Conservation (phyloP, 805 yeast genomes). For the Yarrowia porcina region DNA sequence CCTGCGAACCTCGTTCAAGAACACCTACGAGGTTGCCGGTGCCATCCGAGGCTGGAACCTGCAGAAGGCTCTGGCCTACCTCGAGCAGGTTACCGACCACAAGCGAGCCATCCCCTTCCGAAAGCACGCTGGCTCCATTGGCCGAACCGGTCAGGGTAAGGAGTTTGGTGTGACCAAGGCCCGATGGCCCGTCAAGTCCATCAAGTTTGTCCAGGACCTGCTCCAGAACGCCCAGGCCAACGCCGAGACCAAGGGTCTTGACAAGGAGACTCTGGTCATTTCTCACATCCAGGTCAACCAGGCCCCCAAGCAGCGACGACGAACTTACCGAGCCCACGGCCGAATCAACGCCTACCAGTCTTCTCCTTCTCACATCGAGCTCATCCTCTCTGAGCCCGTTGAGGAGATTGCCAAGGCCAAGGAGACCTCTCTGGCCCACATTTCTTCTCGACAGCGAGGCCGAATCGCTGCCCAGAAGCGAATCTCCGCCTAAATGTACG, state of each 20-base stretch:
- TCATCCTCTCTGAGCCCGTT: slow-evolving; percentile 90
- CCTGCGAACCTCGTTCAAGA: slow-evolving; percentile 99
- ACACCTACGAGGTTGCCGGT: slow-evolving; percentile 99
- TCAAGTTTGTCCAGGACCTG: slow-evolving; percentile 90
- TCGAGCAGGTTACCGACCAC: slow-evolving; percentile 94
- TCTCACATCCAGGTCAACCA: slow-evolving; percentile 99
- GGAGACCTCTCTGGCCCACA: slow-evolving; percentile 64
- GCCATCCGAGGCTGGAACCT: slow-evolving; percentile 98
- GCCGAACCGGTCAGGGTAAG: slow-evolving; percentile 99
- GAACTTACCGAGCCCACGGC: slow-evolving; percentile 99
- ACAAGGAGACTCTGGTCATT: slow-evolving; percentile 86
- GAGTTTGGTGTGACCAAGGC: slow-evolving; percentile 99
- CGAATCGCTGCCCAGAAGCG: slow-evolving; percentile 82
- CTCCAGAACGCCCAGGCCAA: slow-evolving; percentile 97
- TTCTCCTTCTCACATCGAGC: slow-evolving; percentile 98
- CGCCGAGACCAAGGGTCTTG: slow-evolving; percentile 99
- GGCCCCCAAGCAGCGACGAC: slow-evolving; percentile 99
- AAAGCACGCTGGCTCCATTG: slow-evolving; percentile 93
- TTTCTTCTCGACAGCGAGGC: slow-evolving; percentile 88
- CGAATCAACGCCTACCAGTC: slow-evolving; percentile 99
- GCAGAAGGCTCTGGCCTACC: slow-evolving; percentile 92
- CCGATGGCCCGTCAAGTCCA: slow-evolving; percentile 99
- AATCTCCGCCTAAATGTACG: slow-evolving; percentile 6
- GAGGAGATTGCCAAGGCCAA: slow-evolving; percentile 91
- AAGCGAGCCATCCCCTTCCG: slow-evolving; percentile 99